phyloP scores from a whole-genome alignment of 768 basidiomycete species.

The Rhodotorula babjevae region DNA sequence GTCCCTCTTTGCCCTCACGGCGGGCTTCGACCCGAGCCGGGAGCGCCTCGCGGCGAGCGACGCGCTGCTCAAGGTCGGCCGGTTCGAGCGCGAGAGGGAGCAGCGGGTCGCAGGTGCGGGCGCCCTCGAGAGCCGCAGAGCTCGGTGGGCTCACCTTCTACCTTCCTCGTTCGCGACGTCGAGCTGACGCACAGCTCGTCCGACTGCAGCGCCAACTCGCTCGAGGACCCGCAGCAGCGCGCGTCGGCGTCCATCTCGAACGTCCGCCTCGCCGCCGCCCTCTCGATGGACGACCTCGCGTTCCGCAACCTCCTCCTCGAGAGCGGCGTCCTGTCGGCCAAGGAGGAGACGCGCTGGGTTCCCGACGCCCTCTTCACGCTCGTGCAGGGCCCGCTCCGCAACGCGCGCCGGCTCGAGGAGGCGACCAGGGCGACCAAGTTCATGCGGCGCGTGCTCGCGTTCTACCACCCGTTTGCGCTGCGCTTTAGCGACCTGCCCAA shows the following conservation, averaged over 20 bases:
- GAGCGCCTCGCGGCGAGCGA: constrained; percentile 77
- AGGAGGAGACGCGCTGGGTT: constrained; percentile 88
- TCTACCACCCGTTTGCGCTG: constrained; percentile 81
- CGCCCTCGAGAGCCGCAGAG: constrained; percentile 52
- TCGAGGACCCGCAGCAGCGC: constrained; percentile 71
- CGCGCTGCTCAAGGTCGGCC: constrained; percentile 81
- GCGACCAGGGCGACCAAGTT: constrained; percentile 85
- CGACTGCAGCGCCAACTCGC: constrained; percentile 46
- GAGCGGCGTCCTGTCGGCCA: constrained; percentile 68
- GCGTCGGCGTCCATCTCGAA: constrained; percentile 60
- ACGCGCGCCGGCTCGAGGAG: constrained; percentile 88
- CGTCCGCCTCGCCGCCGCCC: constrained; percentile 79
- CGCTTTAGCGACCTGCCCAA: constrained; percentile 78
- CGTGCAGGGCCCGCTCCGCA: constrained; percentile 84
- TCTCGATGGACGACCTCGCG: constrained; percentile 91
- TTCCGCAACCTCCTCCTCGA: constrained; percentile 81
- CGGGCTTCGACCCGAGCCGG: constrained; percentile 67
- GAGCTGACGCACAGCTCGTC: too few species aligned
- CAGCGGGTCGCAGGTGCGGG: neutral
- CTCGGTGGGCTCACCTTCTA: neutral
- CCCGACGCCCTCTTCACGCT: constrained; percentile 81
- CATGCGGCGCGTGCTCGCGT: constrained; percentile 80
- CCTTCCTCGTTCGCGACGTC: too few species aligned
- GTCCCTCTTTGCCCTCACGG: constrained; percentile 72
- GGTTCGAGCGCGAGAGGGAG: constrained; percentile 64